These are phyloP conservation scores for Candida suzukii DNA, from an alignment of 805 yeast species.

Conservation along the genomic window DNA sequence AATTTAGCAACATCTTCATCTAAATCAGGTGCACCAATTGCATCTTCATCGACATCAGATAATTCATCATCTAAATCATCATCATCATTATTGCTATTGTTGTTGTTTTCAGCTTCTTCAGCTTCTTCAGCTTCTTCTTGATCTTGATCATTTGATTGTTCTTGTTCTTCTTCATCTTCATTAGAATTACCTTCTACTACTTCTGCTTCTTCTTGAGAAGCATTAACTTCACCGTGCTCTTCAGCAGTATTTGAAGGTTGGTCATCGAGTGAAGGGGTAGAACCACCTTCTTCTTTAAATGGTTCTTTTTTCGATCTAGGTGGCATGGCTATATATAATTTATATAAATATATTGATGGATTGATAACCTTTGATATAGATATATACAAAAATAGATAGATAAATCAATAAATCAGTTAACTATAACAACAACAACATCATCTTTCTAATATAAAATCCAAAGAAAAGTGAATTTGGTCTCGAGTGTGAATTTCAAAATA, in stretches of 20 bases:
- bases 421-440: no score
- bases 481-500: no score
- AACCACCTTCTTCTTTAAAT: no score
- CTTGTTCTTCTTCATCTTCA: conserved; percentile 7
- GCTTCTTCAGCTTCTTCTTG: conserved; percentile 2
- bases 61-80: conserved; percentile 13
- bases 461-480: no score
- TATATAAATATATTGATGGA: no score
- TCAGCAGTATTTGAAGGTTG: background rate
- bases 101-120: conserved; percentile 3
- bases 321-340: no score
- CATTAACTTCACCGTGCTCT: background rate
- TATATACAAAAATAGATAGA: no score
- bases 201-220: background rate
- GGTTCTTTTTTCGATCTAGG: no score
- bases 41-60: conserved; percentile 32
- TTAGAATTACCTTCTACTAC: conserved; percentile 1
- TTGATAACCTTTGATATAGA: no score
- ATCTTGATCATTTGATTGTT: conserved; percentile 5
- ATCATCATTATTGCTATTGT: background rate
- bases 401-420: no score
- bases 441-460: no score
- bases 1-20: conserved; percentile 12
- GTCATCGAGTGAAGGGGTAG: no score
- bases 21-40: conserved; percentile 15